Evolutionary conservation across 768 basidiomycete species (phyloP), one percentile per base, ranked within the genome.

Genomic region (Serendipita sp.): DNA sequence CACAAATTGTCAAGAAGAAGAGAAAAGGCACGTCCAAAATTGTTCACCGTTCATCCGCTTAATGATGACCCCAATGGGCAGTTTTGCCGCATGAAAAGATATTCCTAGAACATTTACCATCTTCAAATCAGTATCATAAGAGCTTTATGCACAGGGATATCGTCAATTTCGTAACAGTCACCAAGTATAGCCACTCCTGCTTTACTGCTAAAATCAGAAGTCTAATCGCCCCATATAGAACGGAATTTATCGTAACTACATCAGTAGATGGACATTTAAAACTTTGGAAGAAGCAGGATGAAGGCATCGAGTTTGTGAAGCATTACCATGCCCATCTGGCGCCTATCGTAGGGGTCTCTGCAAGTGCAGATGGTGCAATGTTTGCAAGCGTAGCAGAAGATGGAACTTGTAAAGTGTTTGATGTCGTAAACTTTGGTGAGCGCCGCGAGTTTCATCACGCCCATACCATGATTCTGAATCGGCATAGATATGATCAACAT

Each of bases 221-320:
- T 61, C 20, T 11, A 45, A 51, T 28, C n/a, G 20, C 48, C 44
- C 14, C 16, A 17, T n/a, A 2, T 67, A 96, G 95, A 72, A 95
- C 92, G 13, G 85, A 92, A 63, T 99, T 97, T 69, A 70, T 98
- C 44, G 79, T 99, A 56, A 99, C 96, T 4, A 93, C 95, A 0
- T 97, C 95, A 2, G 73, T 92, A 9, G 96, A 98, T 70, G 96
- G 96, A 1, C 88, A 93, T 72, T 73, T 98, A 66, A 99, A 99
- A 72, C 74, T 99, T n/a, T 99, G 96, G 96, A 98, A 96, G 78
- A 99, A 99, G 73, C 93, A 96, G 75, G 88, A 93, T 22, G 72
- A 77, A 3, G 95, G 94, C 3, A 92, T 99, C 69, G 96, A 98
- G 74, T 98, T 97, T 68, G 95, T 98, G 64, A 99, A 99, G 74